These are phyloP conservation scores for Tetrahymena borealis DNA, from an alignment of 73 alveolate genomes.

Conservation along the genomic window DNA sequence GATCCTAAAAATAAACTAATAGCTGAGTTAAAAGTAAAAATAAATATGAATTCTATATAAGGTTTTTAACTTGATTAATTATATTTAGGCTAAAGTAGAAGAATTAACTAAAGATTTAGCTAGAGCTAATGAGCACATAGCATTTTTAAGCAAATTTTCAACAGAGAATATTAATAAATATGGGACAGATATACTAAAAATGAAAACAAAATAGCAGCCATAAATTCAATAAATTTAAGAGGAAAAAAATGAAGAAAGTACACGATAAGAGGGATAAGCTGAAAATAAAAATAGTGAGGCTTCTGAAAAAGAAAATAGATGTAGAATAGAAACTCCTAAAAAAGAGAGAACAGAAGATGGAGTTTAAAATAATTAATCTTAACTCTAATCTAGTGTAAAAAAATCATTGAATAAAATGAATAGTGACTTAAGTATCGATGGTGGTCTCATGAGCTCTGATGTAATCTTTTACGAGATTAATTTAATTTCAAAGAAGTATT, in stretches of 20 bases:
- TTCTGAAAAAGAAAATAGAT: background rate
- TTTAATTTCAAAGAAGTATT: background rate
- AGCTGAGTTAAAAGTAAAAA: constrained; percentile 43
- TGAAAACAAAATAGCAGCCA: background rate
- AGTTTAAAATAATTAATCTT: background rate
- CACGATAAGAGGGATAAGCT: background rate
- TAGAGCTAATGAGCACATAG: constrained; percentile 36
- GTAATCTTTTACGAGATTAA: background rate
- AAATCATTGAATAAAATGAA: background rate
- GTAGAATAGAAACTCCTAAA: constrained; percentile 6
- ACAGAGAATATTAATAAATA: background rate
- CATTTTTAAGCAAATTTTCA: constrained; percentile 7
- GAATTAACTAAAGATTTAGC: constrained; percentile 4
- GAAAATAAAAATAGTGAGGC: background rate
- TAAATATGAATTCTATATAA: background rate
- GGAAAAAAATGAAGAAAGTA: background rate
- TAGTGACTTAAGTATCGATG: background rate
- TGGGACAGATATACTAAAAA: background rate
- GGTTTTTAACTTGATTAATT: background rate
- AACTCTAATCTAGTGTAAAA: background rate
- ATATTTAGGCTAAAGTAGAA: background rate
- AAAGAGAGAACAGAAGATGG: constrained; percentile 2
- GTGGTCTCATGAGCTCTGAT: background rate
- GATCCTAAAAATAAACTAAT: constrained; percentile 77
- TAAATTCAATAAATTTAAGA: background rate